Conservation (phyloP, 768 basidiomycete genomes). For the Rhizopogon roseolus region DNA sequence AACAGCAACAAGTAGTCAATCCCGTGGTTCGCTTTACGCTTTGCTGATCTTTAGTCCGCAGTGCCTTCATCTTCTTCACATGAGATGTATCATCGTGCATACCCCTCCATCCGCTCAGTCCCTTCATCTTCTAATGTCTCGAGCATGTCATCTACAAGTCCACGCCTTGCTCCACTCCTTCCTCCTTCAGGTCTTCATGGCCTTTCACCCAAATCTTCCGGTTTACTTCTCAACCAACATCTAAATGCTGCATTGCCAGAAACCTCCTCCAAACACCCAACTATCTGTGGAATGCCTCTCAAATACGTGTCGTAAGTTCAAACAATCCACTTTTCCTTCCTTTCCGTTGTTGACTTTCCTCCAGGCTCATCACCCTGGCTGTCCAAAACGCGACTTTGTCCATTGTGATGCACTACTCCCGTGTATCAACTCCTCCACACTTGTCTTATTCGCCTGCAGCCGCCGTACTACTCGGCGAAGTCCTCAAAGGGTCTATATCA, state of each 20-base stretch:
- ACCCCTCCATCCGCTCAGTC: slow-evolving; percentile 52
- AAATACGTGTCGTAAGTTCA: slow-evolving; percentile 76
- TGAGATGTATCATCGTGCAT: slow-evolving; percentile 62
- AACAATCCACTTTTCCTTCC: background rate
- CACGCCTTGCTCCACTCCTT: slow-evolving; percentile 47
- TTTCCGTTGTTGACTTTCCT: slow-evolving; percentile 7
- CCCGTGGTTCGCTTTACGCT: slow-evolving; percentile 3
- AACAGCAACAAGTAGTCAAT: slow-evolving; percentile 5
- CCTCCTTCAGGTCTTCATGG: slow-evolving; percentile 42
- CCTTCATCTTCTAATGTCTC: slow-evolving; percentile 33
- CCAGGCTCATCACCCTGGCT: slow-evolving; percentile 72
- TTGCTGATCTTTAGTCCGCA: slow-evolving; percentile 15
- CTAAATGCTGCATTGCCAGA: slow-evolving; percentile 30
- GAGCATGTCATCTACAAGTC: slow-evolving; percentile 21
- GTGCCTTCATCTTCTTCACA: slow-evolving; percentile 30
- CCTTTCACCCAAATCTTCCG: slow-evolving; percentile 35
- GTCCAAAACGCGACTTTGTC: slow-evolving; percentile 94
- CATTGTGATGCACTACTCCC: slow-evolving; percentile 99
- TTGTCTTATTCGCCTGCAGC: slow-evolving; percentile 89
- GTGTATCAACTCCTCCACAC: slow-evolving; percentile 74
- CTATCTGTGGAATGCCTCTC: slow-evolving; percentile 65
- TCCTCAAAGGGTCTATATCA: slow-evolving; percentile 91
- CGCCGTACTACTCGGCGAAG: slow-evolving; percentile 91
- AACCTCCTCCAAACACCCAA: slow-evolving; percentile 33
- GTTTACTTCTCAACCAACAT: slow-evolving; percentile 29